Percentiles rank a stretch among this genome's conserved stretches.
Evolutionary conservation across 805 yeast species (phyloP).

Genomic region (Priceomyces melissophilus): DNA sequence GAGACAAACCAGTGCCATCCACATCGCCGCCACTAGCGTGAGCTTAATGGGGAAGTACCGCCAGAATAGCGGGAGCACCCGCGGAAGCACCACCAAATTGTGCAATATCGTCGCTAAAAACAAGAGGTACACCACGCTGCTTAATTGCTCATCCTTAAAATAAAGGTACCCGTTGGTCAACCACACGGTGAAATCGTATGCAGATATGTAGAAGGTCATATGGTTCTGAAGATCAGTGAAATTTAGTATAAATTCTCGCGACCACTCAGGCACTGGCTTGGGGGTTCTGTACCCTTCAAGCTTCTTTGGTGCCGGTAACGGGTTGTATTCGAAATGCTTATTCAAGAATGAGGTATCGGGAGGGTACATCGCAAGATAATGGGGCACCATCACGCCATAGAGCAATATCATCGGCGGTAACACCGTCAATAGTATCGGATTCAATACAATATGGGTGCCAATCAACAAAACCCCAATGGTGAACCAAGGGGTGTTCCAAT

Average conservation of each 20-base stretch:
- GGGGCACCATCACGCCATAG: slow-evolving; percentile 62
- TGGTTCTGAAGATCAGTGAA: slow-evolving; percentile 82
- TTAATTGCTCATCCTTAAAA: slow-evolving; percentile 60
- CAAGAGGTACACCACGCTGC: slow-evolving; percentile 47
- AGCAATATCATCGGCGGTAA: slow-evolving; percentile 56
- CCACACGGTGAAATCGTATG: slow-evolving; percentile 55
- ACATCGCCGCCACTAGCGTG: slow-evolving; percentile 38
- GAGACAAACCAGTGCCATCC: slow-evolving; percentile 42
- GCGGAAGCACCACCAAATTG: slow-evolving; percentile 27
- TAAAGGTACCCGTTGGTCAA: slow-evolving; percentile 55
- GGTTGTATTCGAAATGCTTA: slow-evolving; percentile 21
- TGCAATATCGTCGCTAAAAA: slow-evolving; percentile 22
- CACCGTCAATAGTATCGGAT: slow-evolving; percentile 53
- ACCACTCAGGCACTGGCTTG: slow-evolving; percentile 72
- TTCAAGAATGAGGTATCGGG: slow-evolving; percentile 44
- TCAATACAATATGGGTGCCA: slow-evolving; percentile 51
- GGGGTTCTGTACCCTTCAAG: slow-evolving; percentile 49
- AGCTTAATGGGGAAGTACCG: slow-evolving; percentile 25
- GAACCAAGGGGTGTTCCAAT: slow-evolving; percentile 62
- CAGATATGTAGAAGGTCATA: slow-evolving; percentile 59
- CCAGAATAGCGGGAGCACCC: slow-evolving; percentile 26
- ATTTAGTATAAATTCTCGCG: slow-evolving; percentile 73
- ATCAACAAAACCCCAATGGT: slow-evolving; percentile 57
- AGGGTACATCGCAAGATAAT: slow-evolving; percentile 58
- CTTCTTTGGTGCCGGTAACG: slow-evolving; percentile 46